Evolutionary conservation across 2,329 filamentous ascomycete species (phyloP), one percentile per base, ranked within the genome.

Genomic region (Apiospora sp.): DNA sequence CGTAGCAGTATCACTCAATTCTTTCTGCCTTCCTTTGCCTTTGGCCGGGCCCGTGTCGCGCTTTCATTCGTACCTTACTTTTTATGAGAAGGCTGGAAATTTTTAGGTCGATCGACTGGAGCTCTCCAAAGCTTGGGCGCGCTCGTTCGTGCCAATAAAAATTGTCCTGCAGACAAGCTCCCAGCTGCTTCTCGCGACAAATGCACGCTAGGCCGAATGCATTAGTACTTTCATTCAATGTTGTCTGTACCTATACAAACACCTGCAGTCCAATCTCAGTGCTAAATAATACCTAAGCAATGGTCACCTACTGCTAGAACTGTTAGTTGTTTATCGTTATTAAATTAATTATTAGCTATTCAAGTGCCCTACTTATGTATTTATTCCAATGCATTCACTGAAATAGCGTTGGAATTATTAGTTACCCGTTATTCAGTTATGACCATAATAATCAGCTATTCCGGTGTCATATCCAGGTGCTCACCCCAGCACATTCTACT

Each of bases 81-180:
- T 61, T 64, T 72, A 71, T 69, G 72, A 75, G 75, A 72, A 76
- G 77, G 78, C 76, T 78, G 77, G 77, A 76, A 78, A 74, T 77
- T 78, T 77, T 79, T 77, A 69, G 73, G 71, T 54, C 61, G 30
- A 51, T 46, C 37, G 37, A 22, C 58, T 64, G 58, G 58, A 64
- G 58, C 58, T 64, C 54, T 64, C 34, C 30, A 37, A 64, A 78
- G 76, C 76, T 77, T 78, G 70, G 76, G 77, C 75, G 71, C 74
- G 68, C 46, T 70, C 58, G 22, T 37, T 37, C 58, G 34, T 41
- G 58, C 58, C 58, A 64, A 64, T 64, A 14, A 61, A 64, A 24
- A 64, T 16, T 16, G 19, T 3, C 58, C 30, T 64, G 58, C 58
- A 22, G 30, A n/a, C 58, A 37, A 64, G 34, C 58, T 64, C 19